A percentile compares a stretch with the other conserved stretches of the same genome.
phyloP scores from a whole-genome alignment of 352 stramenopile genomes.

The Globisporangium middletonii region DNA sequence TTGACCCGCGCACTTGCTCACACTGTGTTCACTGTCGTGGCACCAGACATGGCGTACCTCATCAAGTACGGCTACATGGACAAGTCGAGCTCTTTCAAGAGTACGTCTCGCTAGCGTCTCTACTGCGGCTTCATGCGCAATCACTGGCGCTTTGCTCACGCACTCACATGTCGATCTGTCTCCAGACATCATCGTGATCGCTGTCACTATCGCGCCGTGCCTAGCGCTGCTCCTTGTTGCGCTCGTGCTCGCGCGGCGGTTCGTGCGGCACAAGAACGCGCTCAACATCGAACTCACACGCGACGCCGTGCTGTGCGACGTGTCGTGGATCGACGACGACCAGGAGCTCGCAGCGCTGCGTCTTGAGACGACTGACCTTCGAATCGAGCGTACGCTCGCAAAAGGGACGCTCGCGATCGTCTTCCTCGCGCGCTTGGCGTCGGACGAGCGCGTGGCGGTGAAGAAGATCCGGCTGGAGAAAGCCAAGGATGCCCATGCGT shows the following conservation, averaged over 20 bases:
- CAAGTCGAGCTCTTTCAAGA: not conserved
- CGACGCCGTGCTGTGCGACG: constrained; percentile 13
- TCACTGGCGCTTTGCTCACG: not conserved
- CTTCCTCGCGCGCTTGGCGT: constrained; percentile 9
- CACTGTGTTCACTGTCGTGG: too few species aligned
- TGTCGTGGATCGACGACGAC: constrained; percentile 16
- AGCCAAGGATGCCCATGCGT: constrained; percentile 16
- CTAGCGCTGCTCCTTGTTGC: constrained; percentile 6
- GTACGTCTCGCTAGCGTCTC: not conserved
- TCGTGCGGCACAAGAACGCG: constrained; percentile 12
- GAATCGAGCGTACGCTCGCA: constrained; percentile 8
- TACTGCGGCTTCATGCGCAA: not conserved
- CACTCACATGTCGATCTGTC: not conserved
- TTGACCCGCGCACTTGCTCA: not conserved
- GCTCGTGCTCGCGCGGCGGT: constrained; percentile 6
- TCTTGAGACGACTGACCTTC: constrained; percentile 9
- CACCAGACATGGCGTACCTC: not conserved
- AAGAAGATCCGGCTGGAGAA: constrained; percentile 20
- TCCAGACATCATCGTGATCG: constrained; percentile 6
- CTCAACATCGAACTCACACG: constrained; percentile 21
- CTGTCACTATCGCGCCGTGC: not conserved
- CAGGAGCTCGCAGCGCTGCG: constrained; percentile 14
- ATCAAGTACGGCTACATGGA: constrained; percentile 2
- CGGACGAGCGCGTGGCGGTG: constrained; percentile 8
- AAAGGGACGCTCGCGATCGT: constrained; percentile 12